Evolutionary conservation across 2,329 filamentous ascomycete species (phyloP).

Genomic region (Colletotrichum noveboracense): DNA sequence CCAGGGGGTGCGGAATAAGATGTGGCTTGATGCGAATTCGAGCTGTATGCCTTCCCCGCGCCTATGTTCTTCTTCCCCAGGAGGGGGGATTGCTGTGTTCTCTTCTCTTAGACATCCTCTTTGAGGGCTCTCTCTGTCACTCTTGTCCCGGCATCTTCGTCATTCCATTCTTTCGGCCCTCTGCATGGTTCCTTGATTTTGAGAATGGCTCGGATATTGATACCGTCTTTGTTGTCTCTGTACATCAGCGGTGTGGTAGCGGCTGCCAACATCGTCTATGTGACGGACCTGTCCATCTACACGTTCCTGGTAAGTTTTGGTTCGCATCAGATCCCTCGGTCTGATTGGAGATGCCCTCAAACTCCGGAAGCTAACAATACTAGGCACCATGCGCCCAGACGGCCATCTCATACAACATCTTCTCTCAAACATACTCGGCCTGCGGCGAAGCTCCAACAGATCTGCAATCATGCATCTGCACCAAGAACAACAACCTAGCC

Average conservation of each 20-base stretch:
- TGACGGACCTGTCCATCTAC: slow-evolving; percentile 49
- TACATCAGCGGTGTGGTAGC: not conserved
- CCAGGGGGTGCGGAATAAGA: not conserved
- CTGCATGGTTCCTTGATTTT: not conserved
- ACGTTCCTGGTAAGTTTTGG: slow-evolving; percentile 40
- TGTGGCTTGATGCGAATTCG: slow-evolving; percentile 1
- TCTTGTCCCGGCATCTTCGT: not conserved
- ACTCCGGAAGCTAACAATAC: not conserved
- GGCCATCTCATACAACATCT: slow-evolving; percentile 50
- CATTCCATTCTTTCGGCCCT: not conserved
- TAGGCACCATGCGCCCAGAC: slow-evolving; percentile 56
- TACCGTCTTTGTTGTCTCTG: not conserved
- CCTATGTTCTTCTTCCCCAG: not conserved
- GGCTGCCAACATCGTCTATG: slow-evolving; percentile 39
- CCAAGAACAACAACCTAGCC: slow-evolving; percentile 46
- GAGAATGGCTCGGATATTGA: not conserved
- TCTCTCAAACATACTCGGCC: slow-evolving; percentile 43
- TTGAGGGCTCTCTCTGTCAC: not conserved
- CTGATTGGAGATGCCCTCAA: not conserved
- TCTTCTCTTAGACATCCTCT: not conserved
- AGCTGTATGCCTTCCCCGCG: not conserved
- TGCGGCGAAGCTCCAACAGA: slow-evolving; percentile 49
- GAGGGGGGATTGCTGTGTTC: not conserved
- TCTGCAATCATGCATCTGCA: slow-evolving; percentile 59
- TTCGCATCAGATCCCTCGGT: not conserved